phyloP scores from a whole-genome alignment of 805 yeast species.

The Saturnispora gosingensis region DNA sequence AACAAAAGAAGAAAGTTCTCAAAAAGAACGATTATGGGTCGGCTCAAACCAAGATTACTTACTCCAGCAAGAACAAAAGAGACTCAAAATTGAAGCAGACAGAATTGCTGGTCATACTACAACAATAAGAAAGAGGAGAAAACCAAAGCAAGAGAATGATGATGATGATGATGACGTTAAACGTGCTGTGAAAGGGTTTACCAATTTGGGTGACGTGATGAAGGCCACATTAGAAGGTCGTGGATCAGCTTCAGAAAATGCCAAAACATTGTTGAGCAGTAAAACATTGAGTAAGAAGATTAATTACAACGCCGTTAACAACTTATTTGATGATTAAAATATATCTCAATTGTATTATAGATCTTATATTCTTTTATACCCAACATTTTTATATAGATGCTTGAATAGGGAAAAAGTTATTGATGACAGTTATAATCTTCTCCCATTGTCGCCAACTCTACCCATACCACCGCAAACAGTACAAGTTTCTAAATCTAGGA shows the following conservation, averaged over 20 bases:
- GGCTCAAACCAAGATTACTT: constrained; percentile 82
- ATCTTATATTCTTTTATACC: not conserved
- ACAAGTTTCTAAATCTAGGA: constrained; percentile 56
- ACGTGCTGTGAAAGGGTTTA: constrained; percentile 20
- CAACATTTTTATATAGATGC: not conserved
- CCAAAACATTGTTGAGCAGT: constrained; percentile 65
- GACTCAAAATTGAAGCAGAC: constrained; percentile 81
- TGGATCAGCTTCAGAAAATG: constrained; percentile 67
- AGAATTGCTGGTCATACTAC: constrained; percentile 67
- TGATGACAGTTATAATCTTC: constrained; percentile 7
- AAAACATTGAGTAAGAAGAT: constrained; percentile 80
- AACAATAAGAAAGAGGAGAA: constrained; percentile 41
- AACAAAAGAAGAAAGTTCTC: constrained; percentile 55
- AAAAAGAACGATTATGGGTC: constrained; percentile 84
- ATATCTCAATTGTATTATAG: not conserved
- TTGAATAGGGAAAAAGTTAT: not conserved
- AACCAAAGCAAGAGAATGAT: constrained; percentile 19
- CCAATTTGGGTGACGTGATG: constrained; percentile 26
- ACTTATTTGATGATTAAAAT: constrained; percentile 29
- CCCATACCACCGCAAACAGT: constrained; percentile 62
- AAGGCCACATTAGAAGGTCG: constrained; percentile 37
- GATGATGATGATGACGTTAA: constrained; percentile 18
- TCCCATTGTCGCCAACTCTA: constrained; percentile 28
- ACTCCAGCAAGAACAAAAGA: constrained; percentile 74
- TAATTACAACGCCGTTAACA: constrained; percentile 74